These are phyloP conservation scores for Furcasterigmium sp. DNA, from an alignment of 2,329 filamentous ascomycete species.

Conservation along the genomic window DNA sequence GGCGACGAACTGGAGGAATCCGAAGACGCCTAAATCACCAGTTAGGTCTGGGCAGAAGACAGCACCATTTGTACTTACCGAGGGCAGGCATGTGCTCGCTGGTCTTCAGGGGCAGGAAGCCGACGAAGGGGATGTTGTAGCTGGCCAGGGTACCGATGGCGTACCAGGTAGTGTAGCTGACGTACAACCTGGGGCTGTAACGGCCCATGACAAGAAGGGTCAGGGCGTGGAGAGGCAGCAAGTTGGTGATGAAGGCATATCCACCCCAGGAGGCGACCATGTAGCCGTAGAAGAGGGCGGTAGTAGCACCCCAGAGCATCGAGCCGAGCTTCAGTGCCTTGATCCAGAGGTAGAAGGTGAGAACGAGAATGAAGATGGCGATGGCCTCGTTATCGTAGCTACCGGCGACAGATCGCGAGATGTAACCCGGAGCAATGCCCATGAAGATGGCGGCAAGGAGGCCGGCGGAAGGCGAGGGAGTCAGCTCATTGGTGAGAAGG, in stretches of 20 bases:
- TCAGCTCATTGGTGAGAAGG: slow-evolving; percentile 95
- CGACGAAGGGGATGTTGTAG: slow-evolving; percentile 99
- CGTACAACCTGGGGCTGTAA: slow-evolving; percentile 90
- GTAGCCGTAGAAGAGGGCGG: slow-evolving; percentile 97
- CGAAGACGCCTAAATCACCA: slow-evolving; percentile 72
- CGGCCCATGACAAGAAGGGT: slow-evolving; percentile 95
- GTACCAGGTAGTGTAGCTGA: slow-evolving; percentile 98
- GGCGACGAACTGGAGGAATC: slow-evolving; percentile 86
- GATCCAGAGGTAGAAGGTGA: slow-evolving; percentile 99
- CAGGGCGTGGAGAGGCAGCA: slow-evolving; percentile 90
- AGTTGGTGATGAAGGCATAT: slow-evolving; percentile 98
- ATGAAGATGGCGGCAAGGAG: slow-evolving; percentile 93
- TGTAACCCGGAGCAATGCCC: slow-evolving; percentile 96
- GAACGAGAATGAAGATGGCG: slow-evolving; percentile 96
- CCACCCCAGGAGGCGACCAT: slow-evolving; percentile 99
- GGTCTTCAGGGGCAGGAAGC: slow-evolving; percentile 91
- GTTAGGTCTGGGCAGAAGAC: too few species aligned
- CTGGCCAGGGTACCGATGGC: slow-evolving; percentile 90
- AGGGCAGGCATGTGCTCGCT: slow-evolving; percentile 98
- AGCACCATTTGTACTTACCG: slow-evolving; percentile 46
- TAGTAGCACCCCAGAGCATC: slow-evolving; percentile 91
- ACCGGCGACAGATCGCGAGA: slow-evolving; percentile 93
- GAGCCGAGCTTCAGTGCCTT: slow-evolving; percentile 96
- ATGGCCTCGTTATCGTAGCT: slow-evolving; percentile 99
- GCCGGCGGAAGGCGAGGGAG: slow-evolving; percentile 87